Base-by-base conservation (phyloP, 2,329 filamentous ascomycete species). In the Colletotrichum tropicale region DNA sequence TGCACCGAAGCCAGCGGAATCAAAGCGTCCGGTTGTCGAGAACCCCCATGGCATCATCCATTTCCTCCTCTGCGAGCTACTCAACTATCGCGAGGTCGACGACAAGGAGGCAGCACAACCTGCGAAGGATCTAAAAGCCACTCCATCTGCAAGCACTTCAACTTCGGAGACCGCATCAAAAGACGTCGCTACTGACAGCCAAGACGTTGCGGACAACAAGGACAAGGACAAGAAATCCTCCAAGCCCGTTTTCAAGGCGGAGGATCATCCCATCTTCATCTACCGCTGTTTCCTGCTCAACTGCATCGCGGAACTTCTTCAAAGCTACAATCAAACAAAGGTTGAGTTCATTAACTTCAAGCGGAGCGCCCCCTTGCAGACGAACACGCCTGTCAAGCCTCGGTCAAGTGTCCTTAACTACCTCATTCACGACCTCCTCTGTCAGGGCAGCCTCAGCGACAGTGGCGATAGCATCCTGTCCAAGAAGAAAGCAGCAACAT, bases 281-380 rank as follows among this genome's bases (percentile, higher is more conserved):
- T 99, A 98, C 82, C 93, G 97, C 64, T 98, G 96, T 86, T 98
- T 98, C 87, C 87, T 99, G 67, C 90, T 99, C 36, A 96, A 97
- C 82, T 98, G 96, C 81, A 88, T 99, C 52, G 93, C 95, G 1
- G 97, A 99, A 84, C 91, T 99, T 16, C 88, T 99, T 16, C 93
- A 94, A 73, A 98, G 94, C 81, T 99, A 98, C 86, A 98, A 96
- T 79, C 93, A 96, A 70, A 95, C 96, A 10, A 99, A 99, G 88
- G 92, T 99, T 58, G 98, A 99, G 83, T 98, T 99, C 83, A 98
- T 99, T 87, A 98, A 98, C 84, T 99, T 98, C 87, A 98, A 98
- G 79, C 93, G 96, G 76, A 98, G 96, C 81, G 94, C 95, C 8
- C 95, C 96, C 62, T 90, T 95, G 60, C 93, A 95, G 79, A 93